phyloP scores from a whole-genome alignment of 306 rosid genomes.

The Cucurbita ficifolia region DNA sequence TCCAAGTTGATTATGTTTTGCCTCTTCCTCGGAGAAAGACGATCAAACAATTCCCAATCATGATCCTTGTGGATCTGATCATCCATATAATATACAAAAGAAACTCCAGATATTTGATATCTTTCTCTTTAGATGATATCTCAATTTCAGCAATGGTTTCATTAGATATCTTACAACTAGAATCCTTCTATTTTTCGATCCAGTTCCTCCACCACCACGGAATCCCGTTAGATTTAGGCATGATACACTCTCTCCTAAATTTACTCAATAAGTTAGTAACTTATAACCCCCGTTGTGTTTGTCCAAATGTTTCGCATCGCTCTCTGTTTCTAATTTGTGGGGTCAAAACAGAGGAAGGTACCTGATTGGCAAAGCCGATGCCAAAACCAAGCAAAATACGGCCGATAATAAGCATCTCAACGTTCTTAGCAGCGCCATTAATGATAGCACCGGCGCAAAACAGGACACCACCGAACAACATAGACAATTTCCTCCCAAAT shows the following conservation, averaged over 20 bases:
- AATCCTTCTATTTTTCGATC: not conserved
- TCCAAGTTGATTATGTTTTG: too few relatives aligned
- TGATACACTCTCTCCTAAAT: too few relatives aligned
- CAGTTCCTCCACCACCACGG: not conserved
- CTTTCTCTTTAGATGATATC: not conserved
- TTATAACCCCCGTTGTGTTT: too few relatives aligned
- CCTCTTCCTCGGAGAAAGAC: too few relatives aligned
- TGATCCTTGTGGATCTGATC: too few relatives aligned
- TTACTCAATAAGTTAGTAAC: too few relatives aligned
- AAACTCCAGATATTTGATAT: not conserved
- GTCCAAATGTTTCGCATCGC: too few relatives aligned
- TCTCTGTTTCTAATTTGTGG: too few relatives aligned
- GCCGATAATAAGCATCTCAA: conserved; percentile 36
- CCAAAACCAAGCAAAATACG: conserved; percentile 17
- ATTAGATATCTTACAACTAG: not conserved
- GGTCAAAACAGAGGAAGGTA: not conserved
- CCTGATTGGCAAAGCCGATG: conserved; percentile 17
- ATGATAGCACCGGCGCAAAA: conserved; percentile 45
- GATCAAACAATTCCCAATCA: too few relatives aligned
- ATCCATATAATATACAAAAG: too few relatives aligned
- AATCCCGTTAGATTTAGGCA: not conserved
- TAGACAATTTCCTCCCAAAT: conserved; percentile 44
- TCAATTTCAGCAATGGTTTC: not conserved
- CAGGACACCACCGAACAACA: conserved; percentile 45
- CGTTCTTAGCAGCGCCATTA: conserved; percentile 32